Base-by-base conservation (phyloP, 495 filamentous ascomycete genomes). In the Daldinia caldariorum region DNA sequence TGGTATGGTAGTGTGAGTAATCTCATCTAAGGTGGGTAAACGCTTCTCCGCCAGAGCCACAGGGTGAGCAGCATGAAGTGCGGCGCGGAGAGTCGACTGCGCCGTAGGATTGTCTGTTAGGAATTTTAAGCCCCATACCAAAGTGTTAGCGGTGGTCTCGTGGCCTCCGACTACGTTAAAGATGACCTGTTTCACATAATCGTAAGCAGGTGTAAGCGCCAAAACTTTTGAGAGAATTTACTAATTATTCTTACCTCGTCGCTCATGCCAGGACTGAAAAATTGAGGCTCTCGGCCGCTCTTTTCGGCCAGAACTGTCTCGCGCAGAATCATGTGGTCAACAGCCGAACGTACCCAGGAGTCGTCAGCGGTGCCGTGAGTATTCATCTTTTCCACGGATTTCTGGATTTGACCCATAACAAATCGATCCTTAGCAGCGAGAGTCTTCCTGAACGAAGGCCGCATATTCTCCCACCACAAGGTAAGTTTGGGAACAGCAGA, bases 1-100 rank as follows among this genome's bases (percentile, higher is more conserved):
- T 0, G 77, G 80, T 14, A 79, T 47, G 4, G 35, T 47, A 4
- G 53, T 14, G 1, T 37, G 9, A 3, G 14, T 18, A 14, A 63
- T 53, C 35, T 63, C 58, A 13, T 47, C 22, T 6, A 31, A 4
- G 10, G 58, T 43, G 6, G 54, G 54, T 20, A 58, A 18, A 22
- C 55, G 32, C 32, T 58, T 58, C 13, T 58, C 55, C 20, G 32
- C 55, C 10, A 58, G 35, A 4, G 55, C 55, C 4, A 9, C 6
- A 38, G 55, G 18, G 16, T 38, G 55, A 22, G 35, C 55, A 6
- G 32, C 32, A 35, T 58, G 55, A 0, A 58, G 18, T 7, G 32
- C 34, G 55, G 55, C 18, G n/a, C 55, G 37, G 13, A 59, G 56
- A 7, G 22, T 20, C 6, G 56, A n/a, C 22, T 59, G 56, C 31